Evolutionary conservation across 768 basidiomycete genomes (phyloP), one percentile per base, ranked within the genome.

Genomic region (Hericium rajendrae): DNA sequence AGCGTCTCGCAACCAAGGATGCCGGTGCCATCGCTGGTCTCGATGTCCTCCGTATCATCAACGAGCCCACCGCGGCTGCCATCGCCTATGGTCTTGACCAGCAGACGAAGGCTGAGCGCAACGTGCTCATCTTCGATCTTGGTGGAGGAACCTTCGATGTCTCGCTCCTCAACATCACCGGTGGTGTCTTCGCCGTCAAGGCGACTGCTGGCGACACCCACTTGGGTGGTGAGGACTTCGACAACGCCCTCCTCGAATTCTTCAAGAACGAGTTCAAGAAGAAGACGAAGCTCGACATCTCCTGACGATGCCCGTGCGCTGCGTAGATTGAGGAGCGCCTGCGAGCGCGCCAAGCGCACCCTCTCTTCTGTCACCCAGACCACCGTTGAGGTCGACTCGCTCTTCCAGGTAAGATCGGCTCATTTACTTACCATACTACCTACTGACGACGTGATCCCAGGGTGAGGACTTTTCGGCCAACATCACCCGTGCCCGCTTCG

Each of bases 61-160:
- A 99, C 77, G 97, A 99, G 79, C 97, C 97, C 62, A 99, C 97
- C 55, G 97, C 97, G 53, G 97, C 97, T 58, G 97, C 97, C 69
- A 97, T 99, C 65, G 97, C 97, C 53, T 97, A 97, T 72, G 97
- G 97, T 80, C 87, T 91, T 57, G 97, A 98, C 73, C 88, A 90
- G 69, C 91, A 97, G 77, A 85, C 88, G 69, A 91, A 90, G 75
- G 77, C 83, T 60, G 95, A 98, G 81, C 93, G 92, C 76, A 97
- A 95, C 69, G 95, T 99, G 59, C 86, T 99, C 71, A 98, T 99
- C 72, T 99, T 99, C 80, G 95, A 99, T 80, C 82, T 99, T 58
- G 95, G 95, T 71, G 95, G 95, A 79, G 95, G 95, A 78, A 99
- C 97, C 64, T 98, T 99, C 79, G 97, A 98, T 88, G 97, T 98